Percentiles rank a stretch among this genome's conserved stretches.
phyloP scores from a whole-genome alignment of 148 eudicot species.

The Rhododendron griersonianum region DNA sequence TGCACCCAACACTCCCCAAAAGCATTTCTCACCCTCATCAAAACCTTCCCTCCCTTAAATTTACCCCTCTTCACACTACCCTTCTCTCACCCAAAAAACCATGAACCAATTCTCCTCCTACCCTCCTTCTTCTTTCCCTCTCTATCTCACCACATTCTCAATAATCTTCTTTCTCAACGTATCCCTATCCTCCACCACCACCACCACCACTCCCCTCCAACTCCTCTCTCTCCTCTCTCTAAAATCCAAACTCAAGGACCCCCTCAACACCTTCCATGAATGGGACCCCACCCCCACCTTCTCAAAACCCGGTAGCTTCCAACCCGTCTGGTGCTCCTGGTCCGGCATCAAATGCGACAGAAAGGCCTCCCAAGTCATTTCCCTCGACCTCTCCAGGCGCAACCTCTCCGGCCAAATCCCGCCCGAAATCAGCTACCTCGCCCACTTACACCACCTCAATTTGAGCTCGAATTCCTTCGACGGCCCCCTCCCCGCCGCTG shows the following conservation, averaged over 20 bases:
- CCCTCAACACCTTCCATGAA: slow-evolving; percentile 44
- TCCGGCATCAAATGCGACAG: slow-evolving; percentile 62
- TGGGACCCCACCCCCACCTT: slow-evolving; percentile 47
- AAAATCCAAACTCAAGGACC: slow-evolving; percentile 69
- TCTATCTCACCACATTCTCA: slow-evolving; percentile 8
- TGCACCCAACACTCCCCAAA: slow-evolving; percentile 59
- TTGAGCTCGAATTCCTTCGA: slow-evolving; percentile 53
- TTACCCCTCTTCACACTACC: slow-evolving; percentile 25
- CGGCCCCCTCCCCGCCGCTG: slow-evolving; percentile 40
- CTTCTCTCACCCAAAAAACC: slow-evolving; percentile 21
- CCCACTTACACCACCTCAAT: slow-evolving; percentile 47
- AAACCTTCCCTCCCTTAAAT: slow-evolving; percentile 49
- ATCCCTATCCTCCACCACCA: background rate
- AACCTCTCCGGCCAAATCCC: slow-evolving; percentile 70
- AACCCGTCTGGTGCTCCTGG: slow-evolving; percentile 72
- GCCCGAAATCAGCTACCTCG: slow-evolving; percentile 34
- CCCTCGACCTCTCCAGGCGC: slow-evolving; percentile 59
- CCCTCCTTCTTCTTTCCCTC: slow-evolving; percentile 10
- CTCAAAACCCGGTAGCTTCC: slow-evolving; percentile 14
- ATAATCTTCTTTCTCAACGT: background rate
- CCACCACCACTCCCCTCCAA: slow-evolving; percentile 30
- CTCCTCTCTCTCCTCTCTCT: slow-evolving; percentile 53
- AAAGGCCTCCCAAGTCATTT: slow-evolving; percentile 24
- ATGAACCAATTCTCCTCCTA: slow-evolving; percentile 26
- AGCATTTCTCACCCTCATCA: slow-evolving; percentile 36